phyloP scores from a whole-genome alignment of 2,329 filamentous ascomycete species.

The Nannizzia gypsea region DNA sequence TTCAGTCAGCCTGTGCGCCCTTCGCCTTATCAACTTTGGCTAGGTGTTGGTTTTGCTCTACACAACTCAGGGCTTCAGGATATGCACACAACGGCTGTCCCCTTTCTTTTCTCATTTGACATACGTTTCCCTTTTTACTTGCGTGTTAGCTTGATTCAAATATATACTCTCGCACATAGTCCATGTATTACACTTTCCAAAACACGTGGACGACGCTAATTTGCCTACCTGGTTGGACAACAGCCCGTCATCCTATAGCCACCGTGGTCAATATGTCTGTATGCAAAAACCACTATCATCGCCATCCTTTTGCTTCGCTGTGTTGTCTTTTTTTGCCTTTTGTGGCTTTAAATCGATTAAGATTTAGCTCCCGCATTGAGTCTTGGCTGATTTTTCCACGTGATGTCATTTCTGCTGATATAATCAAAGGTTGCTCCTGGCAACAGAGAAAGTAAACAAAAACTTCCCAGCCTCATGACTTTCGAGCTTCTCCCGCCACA shows the following conservation, averaged over 20 bases:
- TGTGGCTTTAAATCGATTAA: neutral
- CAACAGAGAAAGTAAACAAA: slow-evolving; percentile 9
- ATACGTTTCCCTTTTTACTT: neutral
- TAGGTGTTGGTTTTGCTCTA: neutral
- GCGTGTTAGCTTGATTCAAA: neutral
- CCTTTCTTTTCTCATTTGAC: neutral
- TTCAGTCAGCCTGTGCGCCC: neutral
- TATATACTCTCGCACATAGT: neutral
- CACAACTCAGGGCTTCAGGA: neutral
- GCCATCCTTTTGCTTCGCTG: neutral
- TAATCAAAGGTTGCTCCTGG: slow-evolving; percentile 7
- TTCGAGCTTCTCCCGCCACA: neutral
- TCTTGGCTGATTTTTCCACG: neutral
- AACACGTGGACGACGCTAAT: neutral
- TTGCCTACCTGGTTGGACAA: neutral
- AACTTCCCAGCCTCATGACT: slow-evolving; percentile 9
- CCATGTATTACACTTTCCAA: neutral
- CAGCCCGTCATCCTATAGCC: neutral
- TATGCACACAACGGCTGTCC: neutral
- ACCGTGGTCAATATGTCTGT: neutral
- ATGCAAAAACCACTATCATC: neutral
- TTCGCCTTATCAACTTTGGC: neutral
- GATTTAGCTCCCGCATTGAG: neutral
- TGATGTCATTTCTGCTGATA: neutral
- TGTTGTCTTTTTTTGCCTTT: neutral